Evolutionary conservation across 768 basidiomycete species (phyloP).

Genomic region (Rhizopogon vesiculosus): DNA sequence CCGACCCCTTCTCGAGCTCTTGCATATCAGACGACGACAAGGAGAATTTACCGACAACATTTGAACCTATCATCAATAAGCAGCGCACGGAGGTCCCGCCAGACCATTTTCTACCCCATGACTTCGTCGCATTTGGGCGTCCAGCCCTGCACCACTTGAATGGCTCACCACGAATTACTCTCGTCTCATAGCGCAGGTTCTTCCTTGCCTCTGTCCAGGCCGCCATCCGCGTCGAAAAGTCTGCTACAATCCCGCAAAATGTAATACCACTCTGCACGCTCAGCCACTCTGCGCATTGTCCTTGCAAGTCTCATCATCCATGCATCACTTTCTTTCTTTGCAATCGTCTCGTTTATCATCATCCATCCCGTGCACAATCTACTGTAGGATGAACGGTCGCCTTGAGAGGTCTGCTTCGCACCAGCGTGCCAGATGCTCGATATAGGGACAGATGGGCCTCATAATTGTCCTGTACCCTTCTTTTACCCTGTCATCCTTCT

Average conservation of each 20-base stretch:
- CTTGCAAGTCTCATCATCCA: slow-evolving; percentile 61
- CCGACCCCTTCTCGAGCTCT: slow-evolving; percentile 49
- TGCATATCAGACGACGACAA: slow-evolving; percentile 69
- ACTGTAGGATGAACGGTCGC: slow-evolving; percentile 16
- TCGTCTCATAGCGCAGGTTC: slow-evolving; percentile 47
- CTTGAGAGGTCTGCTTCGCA: slow-evolving; percentile 1
- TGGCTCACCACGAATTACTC: slow-evolving; percentile 46
- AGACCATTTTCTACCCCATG: slow-evolving; percentile 77
- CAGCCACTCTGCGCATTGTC: slow-evolving; percentile 59
- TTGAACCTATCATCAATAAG: slow-evolving; percentile 73
- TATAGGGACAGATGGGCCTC: slow-evolving; percentile 3
- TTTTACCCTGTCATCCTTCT: slow-evolving; percentile 7
- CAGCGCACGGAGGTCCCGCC: slow-evolving; percentile 61
- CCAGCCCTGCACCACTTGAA: slow-evolving; percentile 77
- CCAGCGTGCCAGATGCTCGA: slow-evolving; percentile 17
- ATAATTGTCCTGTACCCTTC: slow-evolving; percentile 1
- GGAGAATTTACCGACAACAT: slow-evolving; percentile 70
- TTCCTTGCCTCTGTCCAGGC: slow-evolving; percentile 8
- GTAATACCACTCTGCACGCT: slow-evolving; percentile 65
- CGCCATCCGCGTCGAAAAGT: slow-evolving; percentile 48
- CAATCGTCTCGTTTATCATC: slow-evolving; percentile 47
- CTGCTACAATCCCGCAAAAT: slow-evolving; percentile 62
- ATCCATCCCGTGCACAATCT: slow-evolving; percentile 45
- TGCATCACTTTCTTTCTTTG: slow-evolving; percentile 57
- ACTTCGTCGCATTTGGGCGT: slow-evolving; percentile 76